A percentile compares a stretch with the other conserved stretches of the same genome.
Conservation (phyloP, 345 rosid species). For the Iberis pinnata region DNA sequence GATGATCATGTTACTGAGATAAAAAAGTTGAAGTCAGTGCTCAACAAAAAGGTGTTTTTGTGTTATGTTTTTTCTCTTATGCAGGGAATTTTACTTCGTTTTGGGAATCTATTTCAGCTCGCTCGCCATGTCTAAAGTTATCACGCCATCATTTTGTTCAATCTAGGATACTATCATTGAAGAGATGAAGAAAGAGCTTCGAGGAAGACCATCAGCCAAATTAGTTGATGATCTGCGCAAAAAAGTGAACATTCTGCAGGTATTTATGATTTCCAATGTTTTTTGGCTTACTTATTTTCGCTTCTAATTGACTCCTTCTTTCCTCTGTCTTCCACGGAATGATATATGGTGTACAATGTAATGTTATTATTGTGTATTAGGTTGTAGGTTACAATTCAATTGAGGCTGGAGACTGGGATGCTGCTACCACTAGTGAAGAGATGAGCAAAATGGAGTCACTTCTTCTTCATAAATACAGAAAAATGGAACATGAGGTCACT, state of each 20-base stretch:
- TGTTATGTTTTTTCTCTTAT: background rate
- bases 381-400: constrained; percentile 95
- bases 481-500: constrained; percentile 95
- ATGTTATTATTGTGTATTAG: constrained; percentile 33
- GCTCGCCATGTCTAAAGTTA: constrained; percentile 11
- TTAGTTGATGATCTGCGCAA: constrained; percentile 87
- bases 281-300: background rate
- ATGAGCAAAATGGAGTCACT: constrained; percentile 99
- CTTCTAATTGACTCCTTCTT: background rate
- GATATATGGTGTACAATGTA: constrained; percentile 10
- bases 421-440: constrained; percentile 84
- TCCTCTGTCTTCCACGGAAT: background rate
- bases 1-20: constrained; percentile 74
- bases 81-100: background rate
- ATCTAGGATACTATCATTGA: constrained; percentile 65
- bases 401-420: constrained; percentile 99
- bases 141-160: background rate
- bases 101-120: background rate
- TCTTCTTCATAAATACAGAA: constrained; percentile 93
- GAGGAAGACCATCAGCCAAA: constrained; percentile 74
- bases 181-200: constrained; percentile 87
- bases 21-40: constrained; percentile 59
- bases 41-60: constrained; percentile 63
- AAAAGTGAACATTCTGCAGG: constrained; percentile 98
- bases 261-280: constrained; percentile 18